phyloP scores from a whole-genome alignment of 805 yeast genomes.

The Myxozyma mucilagina region DNA sequence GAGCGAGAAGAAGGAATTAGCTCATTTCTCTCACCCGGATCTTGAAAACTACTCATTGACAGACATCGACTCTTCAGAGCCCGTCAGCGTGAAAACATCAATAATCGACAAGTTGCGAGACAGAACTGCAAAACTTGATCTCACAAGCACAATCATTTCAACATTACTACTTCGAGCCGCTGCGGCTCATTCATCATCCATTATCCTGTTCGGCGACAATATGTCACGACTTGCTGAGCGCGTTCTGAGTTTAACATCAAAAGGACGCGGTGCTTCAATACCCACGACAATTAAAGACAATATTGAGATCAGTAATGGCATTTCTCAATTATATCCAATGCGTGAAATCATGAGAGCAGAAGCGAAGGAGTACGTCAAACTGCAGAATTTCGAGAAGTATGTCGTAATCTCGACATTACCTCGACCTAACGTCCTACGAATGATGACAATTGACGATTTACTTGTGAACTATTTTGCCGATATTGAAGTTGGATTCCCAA shows the following conservation, averaged over 20 bases:
- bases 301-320: not conserved
- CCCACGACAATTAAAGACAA: conserved; percentile 41
- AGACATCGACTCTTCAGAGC: not conserved
- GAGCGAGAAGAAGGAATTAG: not conserved
- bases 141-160: conserved; percentile 50
- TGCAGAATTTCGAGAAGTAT: conserved; percentile 46
- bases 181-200: conserved; percentile 46
- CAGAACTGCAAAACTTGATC: conserved; percentile 66
- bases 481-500: conserved; percentile 78
- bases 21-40: conserved; percentile 2
- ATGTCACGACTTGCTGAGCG: conserved; percentile 83
- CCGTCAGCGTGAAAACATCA: conserved; percentile 39
- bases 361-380: conserved; percentile 53
- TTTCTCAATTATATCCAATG: conserved; percentile 65
- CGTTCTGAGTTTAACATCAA: conserved; percentile 74
- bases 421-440: conserved; percentile 53
- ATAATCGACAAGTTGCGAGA: conserved; percentile 45
- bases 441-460: conserved; percentile 79
- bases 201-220: conserved; percentile 71
- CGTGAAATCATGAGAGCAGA: conserved; percentile 75
- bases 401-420: conserved; percentile 35
- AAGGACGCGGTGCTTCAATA: conserved; percentile 78
- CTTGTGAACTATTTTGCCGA: conserved; percentile 68
- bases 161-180: conserved; percentile 54
- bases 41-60: conserved; percentile 7